A percentile compares a stretch with the other conserved stretches of the same genome.
These are phyloP conservation scores for Deuterostichococcus epilithicus DNA, from an alignment of 139 green algal species.

Conservation along the genomic window DNA sequence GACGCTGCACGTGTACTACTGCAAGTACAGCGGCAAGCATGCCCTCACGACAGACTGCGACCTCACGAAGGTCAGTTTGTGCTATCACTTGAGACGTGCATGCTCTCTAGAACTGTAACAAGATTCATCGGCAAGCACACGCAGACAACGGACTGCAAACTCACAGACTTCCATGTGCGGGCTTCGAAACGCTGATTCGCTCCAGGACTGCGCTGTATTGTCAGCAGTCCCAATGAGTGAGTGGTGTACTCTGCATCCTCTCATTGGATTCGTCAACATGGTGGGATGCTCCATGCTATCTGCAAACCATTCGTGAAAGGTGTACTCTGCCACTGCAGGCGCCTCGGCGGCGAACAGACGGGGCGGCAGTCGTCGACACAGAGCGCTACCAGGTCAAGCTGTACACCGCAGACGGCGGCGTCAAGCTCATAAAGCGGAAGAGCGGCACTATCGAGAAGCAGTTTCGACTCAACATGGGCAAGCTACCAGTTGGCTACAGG, in stretches of 20 bases:
- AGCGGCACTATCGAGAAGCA: conserved; percentile 69
- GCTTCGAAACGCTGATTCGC: too few species aligned
- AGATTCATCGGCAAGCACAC: too few species aligned
- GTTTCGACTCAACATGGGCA: conserved; percentile 61
- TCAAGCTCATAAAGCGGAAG: conserved; percentile 59
- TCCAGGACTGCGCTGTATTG: too few species aligned
- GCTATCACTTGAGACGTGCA: too few species aligned
- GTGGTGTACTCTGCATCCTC: too few species aligned
- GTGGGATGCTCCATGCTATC: too few species aligned
- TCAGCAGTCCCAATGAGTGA: too few species aligned
- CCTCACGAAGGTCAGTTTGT: conserved; percentile 50
- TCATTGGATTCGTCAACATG: too few species aligned
- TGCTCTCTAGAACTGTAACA: too few species aligned
- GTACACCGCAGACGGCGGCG: conserved; percentile 59
- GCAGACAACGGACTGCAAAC: too few species aligned
- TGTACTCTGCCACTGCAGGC: conserved; percentile 2
- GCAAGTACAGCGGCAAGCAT: conserved; percentile 76
- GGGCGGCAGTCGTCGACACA: conserved; percentile 64
- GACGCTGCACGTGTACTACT: conserved; percentile 71
- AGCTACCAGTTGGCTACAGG: conserved; percentile 75
- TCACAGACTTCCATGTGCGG: too few species aligned
- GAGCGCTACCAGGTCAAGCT: conserved; percentile 55
- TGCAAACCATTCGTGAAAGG: too few species aligned
- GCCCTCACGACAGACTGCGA: conserved; percentile 79
- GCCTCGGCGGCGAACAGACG: conserved; percentile 64